Evolutionary conservation across 257 asterid species (phyloP), one percentile per base, ranked within the genome.

Genomic region (Solanum peruvianum): DNA sequence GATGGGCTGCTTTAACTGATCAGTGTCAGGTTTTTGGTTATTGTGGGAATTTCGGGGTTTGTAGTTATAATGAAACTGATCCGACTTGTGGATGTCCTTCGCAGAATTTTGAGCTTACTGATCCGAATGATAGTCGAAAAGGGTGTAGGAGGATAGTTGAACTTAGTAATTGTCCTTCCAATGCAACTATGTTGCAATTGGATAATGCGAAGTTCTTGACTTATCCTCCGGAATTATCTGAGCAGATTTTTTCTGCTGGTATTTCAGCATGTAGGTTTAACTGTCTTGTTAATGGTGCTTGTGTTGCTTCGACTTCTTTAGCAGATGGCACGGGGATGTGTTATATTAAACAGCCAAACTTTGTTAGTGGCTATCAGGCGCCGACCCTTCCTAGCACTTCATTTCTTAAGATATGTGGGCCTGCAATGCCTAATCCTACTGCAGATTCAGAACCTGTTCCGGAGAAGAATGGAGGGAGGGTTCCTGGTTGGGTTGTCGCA

Each of bases 291-390:
- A 91, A 91, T 15, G 2, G 86, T 47, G 86, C 85, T 83, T 96
- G 99, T 86, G 72, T 89, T 1, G 96, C 93, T 58, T 95, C 99
- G 11, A 94, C 98, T 67, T 90, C 99, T 70, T 90, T 96, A 88
- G 90, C 97, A 0, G 99, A 96, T 92, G 99, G 99, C 70, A 93
- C 99, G 0, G 99, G 98, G 77, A 84, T 90, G 56, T 96, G 99
- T 89, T 93, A 89, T 90, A 85, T 91, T 84, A 96, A 96, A 84
- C 80, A 27, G 39, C 73, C 91, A 1, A 86, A 35, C 7, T 95
- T 93, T 39, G 89, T 95, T 45, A 95, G 98, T 47, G 99, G 98
- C 72, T 93, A 92, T 62, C 96, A 86, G 81, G 90, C 97, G 11
- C 94, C 96, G 9, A 90, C 98, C 1, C 87, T 94, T 86, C 98